Conservation (phyloP, 805 yeast species). For the Saccharomycopsis capsularis region DNA sequence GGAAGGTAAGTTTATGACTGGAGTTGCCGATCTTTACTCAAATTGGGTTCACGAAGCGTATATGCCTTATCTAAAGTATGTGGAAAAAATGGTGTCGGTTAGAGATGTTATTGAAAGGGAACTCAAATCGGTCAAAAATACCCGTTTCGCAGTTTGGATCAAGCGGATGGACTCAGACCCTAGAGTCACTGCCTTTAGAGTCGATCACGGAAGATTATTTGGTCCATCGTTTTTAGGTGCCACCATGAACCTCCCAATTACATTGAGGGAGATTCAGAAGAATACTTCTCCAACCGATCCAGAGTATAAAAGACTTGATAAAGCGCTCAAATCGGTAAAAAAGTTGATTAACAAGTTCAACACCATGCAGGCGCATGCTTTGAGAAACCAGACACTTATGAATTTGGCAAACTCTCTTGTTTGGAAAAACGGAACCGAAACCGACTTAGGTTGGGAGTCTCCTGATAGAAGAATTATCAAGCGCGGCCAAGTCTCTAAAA, state of each 20-base stretch:
- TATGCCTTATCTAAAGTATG: conserved; percentile 49
- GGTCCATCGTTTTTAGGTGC: conserved; percentile 52
- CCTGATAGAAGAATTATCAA: conserved; percentile 48
- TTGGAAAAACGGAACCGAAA: conserved; percentile 45
- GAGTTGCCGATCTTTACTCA: conserved; percentile 54
- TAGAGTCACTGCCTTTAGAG: conserved; percentile 33
- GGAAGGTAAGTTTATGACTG: conserved; percentile 61
- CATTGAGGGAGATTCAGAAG: conserved; percentile 52
- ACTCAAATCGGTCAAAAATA: conserved; percentile 31
- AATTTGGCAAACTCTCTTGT: conserved; percentile 45
- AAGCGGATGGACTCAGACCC: conserved; percentile 43
- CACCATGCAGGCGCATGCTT: conserved; percentile 53
- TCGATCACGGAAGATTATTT: conserved; percentile 49
- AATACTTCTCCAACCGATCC: conserved; percentile 40
- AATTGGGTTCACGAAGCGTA: conserved; percentile 59
- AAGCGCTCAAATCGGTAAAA: conserved; percentile 49
- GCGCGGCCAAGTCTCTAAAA: conserved; percentile 52
- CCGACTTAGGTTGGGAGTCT: conserved; percentile 46
- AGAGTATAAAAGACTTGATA: conserved; percentile 44
- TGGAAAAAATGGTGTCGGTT: conserved; percentile 53
- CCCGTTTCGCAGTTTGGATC: conserved; percentile 53
- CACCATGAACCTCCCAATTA: conserved; percentile 52
- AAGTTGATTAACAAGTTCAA: conserved; percentile 54
- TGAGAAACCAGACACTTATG: conserved; percentile 48
- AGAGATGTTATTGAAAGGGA: conserved; percentile 48